Conservation (phyloP, 2,329 filamentous ascomycete genomes). For the Pseudocercospora crystallina region DNA sequence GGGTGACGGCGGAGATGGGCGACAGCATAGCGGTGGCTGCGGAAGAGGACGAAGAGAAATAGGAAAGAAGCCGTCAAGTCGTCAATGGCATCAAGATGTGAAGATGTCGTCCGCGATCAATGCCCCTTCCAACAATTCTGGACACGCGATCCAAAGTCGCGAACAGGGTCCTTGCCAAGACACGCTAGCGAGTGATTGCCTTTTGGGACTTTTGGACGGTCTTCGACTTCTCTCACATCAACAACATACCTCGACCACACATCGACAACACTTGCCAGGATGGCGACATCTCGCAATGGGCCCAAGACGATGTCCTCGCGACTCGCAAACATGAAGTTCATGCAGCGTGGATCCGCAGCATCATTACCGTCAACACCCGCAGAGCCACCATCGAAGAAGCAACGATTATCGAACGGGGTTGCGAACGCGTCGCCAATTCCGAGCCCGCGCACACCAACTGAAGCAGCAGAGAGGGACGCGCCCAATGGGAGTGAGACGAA, state of each 20-base stretch:
- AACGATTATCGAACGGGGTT: conserved; percentile 52
- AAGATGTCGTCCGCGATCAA: no score
- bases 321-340: conserved; percentile 80
- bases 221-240: neutral
- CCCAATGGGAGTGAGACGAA: conserved; percentile 67
- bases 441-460: conserved; percentile 25
- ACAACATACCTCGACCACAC: neutral
- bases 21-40: conserved; percentile 2
- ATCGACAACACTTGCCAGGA: neutral
- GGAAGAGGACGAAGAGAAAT: no score
- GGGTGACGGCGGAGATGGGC: conserved; percentile 24
- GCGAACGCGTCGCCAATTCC: conserved; percentile 41
- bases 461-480: conserved; percentile 59
- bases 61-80: no score
- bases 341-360: conserved; percentile 78
- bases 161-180: no score
- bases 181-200: no score
- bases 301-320: conserved; percentile 79
- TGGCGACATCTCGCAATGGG: conserved; percentile 14
- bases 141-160: no score
- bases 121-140: no score
- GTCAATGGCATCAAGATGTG: no score
- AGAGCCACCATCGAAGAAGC: conserved; percentile 62
- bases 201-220: no score
- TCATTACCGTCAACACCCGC: conserved; percentile 51